Base-by-base conservation (phyloP, 768 basidiomycete genomes). In the Auriscalpium orientale region DNA sequence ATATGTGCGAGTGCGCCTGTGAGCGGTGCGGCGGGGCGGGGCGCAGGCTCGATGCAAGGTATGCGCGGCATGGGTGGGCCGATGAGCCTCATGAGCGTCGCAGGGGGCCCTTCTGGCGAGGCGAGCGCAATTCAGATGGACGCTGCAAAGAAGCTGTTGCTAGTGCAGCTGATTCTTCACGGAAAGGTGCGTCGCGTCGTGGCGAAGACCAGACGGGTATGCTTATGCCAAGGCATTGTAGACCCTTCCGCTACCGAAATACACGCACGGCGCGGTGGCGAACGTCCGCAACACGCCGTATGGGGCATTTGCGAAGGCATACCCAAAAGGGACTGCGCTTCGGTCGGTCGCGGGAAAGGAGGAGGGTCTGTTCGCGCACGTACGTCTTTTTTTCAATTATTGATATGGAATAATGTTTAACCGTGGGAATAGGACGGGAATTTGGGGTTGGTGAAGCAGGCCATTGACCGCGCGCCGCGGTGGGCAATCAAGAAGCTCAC, bases 401-500 rank as follows among this genome's bases (percentile, higher is more conserved):
- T 34, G 13, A n/a, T 13, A 38, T 37, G 21, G 34, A 28, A 33
- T 20, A 38, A 16, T 18, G 18, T 51, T 47, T 20, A 49, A 18
- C 5, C 16, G 8, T 1, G 44, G 21, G 33, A 28, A 13, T 52
- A 89, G 82, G 91, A 95, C 44, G 79, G 78, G 54, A 94, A 85
- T 54, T 44, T 81, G 1, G 92, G 92, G 8, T 74, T 95, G 35
- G 68, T 91, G 37, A 68, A 73, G 38, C 84, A 85, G 58, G 87
- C 82, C 2, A 71, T 91, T 28, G 78, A 79, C 6, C 81, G 82
- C 15, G 84, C 89, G 0, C 87, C 89, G 0, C 76, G 87, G 18
- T 92, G 91, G 84, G 74, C 81, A 49, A 80, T 94, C 62, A 84
- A 82, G 69, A 87, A 83, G 66, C 80, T 94, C 55, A 93, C 87